These are phyloP conservation scores for Saturnispora silvae DNA, from an alignment of 805 yeast species.

Conservation along the genomic window DNA sequence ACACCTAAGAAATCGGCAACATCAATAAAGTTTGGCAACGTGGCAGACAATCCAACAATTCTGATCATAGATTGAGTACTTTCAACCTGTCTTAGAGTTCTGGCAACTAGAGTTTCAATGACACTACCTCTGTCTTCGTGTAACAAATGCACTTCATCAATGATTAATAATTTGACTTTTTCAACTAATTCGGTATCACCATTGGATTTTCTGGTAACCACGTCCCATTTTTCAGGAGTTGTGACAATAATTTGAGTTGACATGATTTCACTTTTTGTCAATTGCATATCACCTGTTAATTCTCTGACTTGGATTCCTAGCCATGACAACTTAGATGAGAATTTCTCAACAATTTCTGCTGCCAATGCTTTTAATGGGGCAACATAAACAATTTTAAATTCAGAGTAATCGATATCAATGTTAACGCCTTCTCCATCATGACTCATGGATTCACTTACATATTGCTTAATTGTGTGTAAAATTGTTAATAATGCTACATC, in stretches of 20 bases:
- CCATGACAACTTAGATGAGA: conserved; percentile 68
- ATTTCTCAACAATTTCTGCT: conserved; percentile 92
- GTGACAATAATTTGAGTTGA: conserved; percentile 85
- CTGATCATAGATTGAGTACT: conserved; percentile 88
- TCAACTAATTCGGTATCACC: conserved; percentile 81
- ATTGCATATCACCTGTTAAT: conserved; percentile 92
- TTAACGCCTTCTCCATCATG: conserved; percentile 35
- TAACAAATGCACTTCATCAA: conserved; percentile 92
- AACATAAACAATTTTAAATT: conserved; percentile 83
- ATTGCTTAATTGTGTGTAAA: conserved; percentile 68
- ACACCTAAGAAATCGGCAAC: conserved; percentile 94
- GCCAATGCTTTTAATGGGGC: conserved; percentile 93
- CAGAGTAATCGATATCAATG: conserved; percentile 66
- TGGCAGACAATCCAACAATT: conserved; percentile 90
- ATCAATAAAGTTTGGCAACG: conserved; percentile 82
- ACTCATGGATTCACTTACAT: conserved; percentile 36
- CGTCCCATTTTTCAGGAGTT: conserved; percentile 97
- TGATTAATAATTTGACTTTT: conserved; percentile 75
- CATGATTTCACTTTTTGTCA: conserved; percentile 68
- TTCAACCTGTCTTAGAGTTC: conserved; percentile 92
- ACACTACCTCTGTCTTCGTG: conserved; percentile 99
- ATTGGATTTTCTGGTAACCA: conserved; percentile 84
- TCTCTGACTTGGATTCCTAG: conserved; percentile 80
- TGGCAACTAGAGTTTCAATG: conserved; percentile 86
- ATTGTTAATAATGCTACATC: conserved; percentile 82